These are phyloP conservation scores for Babesia bovis DNA, from an alignment of 169 alveolate species.

Conservation along the genomic window DNA sequence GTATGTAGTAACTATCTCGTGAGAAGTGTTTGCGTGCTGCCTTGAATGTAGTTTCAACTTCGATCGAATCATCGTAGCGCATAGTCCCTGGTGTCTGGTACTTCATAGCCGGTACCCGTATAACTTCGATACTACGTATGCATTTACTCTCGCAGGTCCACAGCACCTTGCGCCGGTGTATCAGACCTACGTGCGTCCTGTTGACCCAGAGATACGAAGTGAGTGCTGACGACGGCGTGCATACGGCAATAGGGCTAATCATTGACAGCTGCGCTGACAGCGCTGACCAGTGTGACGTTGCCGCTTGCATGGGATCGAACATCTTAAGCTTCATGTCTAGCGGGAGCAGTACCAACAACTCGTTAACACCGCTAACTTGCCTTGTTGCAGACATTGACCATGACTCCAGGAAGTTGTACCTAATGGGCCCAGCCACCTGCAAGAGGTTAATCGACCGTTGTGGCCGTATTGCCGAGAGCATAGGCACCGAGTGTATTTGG, in stretches of 20 bases:
- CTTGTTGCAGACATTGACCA: slow-evolving; percentile 70
- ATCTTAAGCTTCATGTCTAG: slow-evolving; percentile 64
- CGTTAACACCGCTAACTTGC: slow-evolving; percentile 55
- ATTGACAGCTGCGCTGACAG: slow-evolving; percentile 26
- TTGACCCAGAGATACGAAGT: slow-evolving; percentile 47
- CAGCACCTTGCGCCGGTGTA: slow-evolving; percentile 16
- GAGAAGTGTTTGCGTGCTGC: slow-evolving; percentile 25
- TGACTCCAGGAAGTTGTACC: slow-evolving; percentile 76
- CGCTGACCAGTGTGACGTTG: slow-evolving; percentile 64
- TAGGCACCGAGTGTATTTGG: slow-evolving; percentile 76
- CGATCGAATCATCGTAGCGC: slow-evolving; percentile 23
- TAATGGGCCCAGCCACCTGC: slow-evolving; percentile 68
- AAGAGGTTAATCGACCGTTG: slow-evolving; percentile 56
- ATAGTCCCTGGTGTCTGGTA: slow-evolving; percentile 10
- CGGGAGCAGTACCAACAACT: slow-evolving; percentile 69
- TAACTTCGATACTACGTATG: slow-evolving; percentile 35
- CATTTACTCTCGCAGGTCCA: slow-evolving; percentile 42
- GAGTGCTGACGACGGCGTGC: slow-evolving; percentile 39
- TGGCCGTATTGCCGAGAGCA: slow-evolving; percentile 76
- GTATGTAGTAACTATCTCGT: slow-evolving; percentile 16
- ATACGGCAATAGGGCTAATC: slow-evolving; percentile 45
- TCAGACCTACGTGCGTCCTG: slow-evolving; percentile 43
- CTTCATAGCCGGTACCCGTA: slow-evolving; percentile 21
- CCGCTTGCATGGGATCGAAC: slow-evolving; percentile 55
- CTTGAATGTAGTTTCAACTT: slow-evolving; percentile 2